Base-by-base conservation (phyloP, 2,329 filamentous ascomycete genomes). In the Tolypocladium album region DNA sequence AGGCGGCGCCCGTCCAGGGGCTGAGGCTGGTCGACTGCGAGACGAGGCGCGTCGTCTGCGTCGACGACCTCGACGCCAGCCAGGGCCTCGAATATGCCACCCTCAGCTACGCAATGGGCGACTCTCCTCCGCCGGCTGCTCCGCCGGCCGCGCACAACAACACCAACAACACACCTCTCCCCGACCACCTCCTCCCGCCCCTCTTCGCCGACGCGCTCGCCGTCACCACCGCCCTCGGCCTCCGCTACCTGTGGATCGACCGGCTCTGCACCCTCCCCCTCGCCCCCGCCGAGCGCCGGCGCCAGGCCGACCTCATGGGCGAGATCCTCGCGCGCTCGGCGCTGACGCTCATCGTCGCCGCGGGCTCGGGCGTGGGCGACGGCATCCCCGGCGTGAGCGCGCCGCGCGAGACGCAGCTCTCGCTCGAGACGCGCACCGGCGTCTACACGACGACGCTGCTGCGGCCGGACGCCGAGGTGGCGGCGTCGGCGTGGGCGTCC, bases 81-180 rank as follows among this genome's bases (percentile, higher is more conserved):
- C 47, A 59, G 2, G 52, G 67, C 53, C 53, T 61, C 17, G 66
- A 69, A 22, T 76, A 75, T 55, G 67, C 71, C 20, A 69, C 74
- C 3, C 65, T 76, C 38, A 75, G 74, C 62, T 75, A 76, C 60
- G 71, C n/a, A n/a, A n/a, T n/a, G n/a, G n/a, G n/a, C n/a, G n/a
- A n/a, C n/a, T n/a, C n/a, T n/a, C 57, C 63, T 58, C 40, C 20
- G 40, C 40, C 40, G 20, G 4, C 40, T 43, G 4, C 7, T 11
- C 61, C 64, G 42, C 20, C 57, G 31, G 55, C 63, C 24, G 12
- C 22, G 12, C 60, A 60, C 40, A 53, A 61, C 56, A 56, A 5
- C 27, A 5, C 27, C 27, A 5, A 3, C 27, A 5, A n/a, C n/a
- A n/a, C n/a, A n/a, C n/a, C 52, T 22, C 56, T 72, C 3, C 70